Base-by-base conservation (phyloP, 192 early-diverging fungal species). In the Diversispora eburnea region DNA sequence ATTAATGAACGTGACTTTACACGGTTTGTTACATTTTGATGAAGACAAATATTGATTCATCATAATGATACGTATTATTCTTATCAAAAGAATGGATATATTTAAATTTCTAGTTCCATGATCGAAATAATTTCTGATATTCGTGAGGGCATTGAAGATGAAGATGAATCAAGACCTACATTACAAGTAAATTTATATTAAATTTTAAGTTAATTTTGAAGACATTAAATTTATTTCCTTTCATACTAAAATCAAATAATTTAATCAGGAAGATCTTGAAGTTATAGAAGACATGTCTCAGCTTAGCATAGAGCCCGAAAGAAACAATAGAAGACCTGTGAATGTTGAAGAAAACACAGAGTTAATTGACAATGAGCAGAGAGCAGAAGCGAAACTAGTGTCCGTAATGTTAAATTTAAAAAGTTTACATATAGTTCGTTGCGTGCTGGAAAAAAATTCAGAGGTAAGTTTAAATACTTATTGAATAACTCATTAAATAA, bases 1-100 rank as follows among this genome's bases (percentile, higher is more conserved):
- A 76, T 90, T 62, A 90, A 88, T 74, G 94, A 97, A 75, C 85
- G 87, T 57, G 95, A 97, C 73, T 94, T 94, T 81, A 93, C 91
- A n/a, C 85, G 90, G 72, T 79, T 83, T 76, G 66, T 77, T 77
- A 46, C 75, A 56, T 68, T 9, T 3, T n/a, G 7, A 70, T 42
- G 8, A 13, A 17, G 33, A 46, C 3, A n/a, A n/a, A n/a, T 19
- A 56, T 20, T 51, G 8, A 20, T 3, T 25, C 7, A 49, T n/a
- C 3, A 17, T 59, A 12, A 54, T 19, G 25, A 51, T 73, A 12
- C 54, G 39, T 42, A 33, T 33, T 33, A 33, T 33, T 33, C 25
- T 33, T 33, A 33, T 33, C 25, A 33, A 33, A 5, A 25, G 19
- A 20, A 70, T 69, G 20, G 45, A 56, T 20, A 17, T 0, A 22